These are phyloP conservation scores for Zymoseptoria passerinii DNA, from an alignment of 2,329 filamentous ascomycete genomes.

Conservation along the genomic window DNA sequence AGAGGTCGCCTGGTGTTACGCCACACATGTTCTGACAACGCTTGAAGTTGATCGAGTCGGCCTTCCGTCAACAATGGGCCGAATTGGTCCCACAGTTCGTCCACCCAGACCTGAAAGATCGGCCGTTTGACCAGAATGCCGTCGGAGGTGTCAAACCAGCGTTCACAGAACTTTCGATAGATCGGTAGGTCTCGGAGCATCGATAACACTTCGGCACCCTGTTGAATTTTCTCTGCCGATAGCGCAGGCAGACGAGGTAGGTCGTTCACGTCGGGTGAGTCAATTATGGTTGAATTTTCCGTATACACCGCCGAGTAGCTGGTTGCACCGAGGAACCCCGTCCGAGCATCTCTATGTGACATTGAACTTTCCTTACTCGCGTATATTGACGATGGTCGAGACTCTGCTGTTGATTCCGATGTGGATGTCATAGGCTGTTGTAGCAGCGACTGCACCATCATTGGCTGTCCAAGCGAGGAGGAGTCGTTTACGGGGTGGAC, in stretches of 20 bases:
- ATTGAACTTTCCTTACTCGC: slow-evolving; percentile 18
- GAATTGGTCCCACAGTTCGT: slow-evolving; percentile 31
- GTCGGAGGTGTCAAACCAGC: slow-evolving; percentile 29
- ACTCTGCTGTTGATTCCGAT: neutral
- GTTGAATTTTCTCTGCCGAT: slow-evolving; percentile 25
- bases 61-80: slow-evolving; percentile 22
- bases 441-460: slow-evolving; percentile 6
- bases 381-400: slow-evolving; percentile 13
- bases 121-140: slow-evolving; percentile 28
- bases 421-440: slow-evolving; percentile 6
- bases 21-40: slow-evolving; percentile 36
- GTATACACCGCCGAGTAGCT: slow-evolving; percentile 29
- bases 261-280: slow-evolving; percentile 18
- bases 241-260: slow-evolving; percentile 20
- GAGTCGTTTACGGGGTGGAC: slow-evolving; percentile 4
- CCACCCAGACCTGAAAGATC: slow-evolving; percentile 26
- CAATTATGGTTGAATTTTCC: slow-evolving; percentile 24
- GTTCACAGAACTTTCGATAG: slow-evolving; percentile 23
- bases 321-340: slow-evolving; percentile 28
- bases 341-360: slow-evolving; percentile 23
- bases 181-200: slow-evolving; percentile 27
- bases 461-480: slow-evolving; percentile 1
- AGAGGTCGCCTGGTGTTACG: slow-evolving; percentile 34
- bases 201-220: slow-evolving; percentile 27
- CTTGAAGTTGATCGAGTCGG: slow-evolving; percentile 27